Conservation (phyloP, 306 rosid species). For the Rosa persica region DNA sequence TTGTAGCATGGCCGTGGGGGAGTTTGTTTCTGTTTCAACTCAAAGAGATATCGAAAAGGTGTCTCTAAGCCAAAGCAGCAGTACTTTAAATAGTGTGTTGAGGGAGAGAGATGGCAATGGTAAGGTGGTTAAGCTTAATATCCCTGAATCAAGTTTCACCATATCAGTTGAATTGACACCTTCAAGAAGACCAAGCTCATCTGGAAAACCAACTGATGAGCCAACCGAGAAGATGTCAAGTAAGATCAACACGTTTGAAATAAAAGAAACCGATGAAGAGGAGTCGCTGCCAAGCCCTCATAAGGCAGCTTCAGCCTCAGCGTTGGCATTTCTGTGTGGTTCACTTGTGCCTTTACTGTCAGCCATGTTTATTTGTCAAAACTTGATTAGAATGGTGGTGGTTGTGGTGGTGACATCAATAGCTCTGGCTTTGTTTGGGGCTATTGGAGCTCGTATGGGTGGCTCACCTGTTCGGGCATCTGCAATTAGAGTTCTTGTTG, state of each 20-base stretch:
- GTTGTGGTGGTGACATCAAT: conserved; percentile 11
- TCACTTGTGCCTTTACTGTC: conserved; percentile 25
- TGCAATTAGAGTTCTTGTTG: conserved; percentile 24
- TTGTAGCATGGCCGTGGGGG: conserved; percentile 35
- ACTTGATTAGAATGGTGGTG: neutral
- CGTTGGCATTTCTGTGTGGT: conserved; percentile 27
- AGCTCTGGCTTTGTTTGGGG: conserved; percentile 23
- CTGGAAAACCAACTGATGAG: neutral
- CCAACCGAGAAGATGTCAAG: neutral
- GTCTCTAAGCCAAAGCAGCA: neutral
- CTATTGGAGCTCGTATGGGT: conserved; percentile 17
- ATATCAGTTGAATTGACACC: conserved; percentile 3
- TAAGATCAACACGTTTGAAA: neutral
- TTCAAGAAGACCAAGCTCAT: conserved; percentile 1
- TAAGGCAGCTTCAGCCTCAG: conserved; percentile 30
- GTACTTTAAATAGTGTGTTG: neutral
- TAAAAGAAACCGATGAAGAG: neutral
- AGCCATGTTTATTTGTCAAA: neutral
- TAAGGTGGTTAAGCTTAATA: neutral
- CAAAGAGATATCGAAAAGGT: conserved; percentile 31
- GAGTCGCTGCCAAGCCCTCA: conserved; percentile 21
- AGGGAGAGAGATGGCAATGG: neutral
- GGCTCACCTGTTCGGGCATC: conserved; percentile 16
- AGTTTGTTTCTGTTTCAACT: conserved; percentile 28
- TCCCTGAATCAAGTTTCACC: neutral